Evolutionary conservation across 345 rosid genomes (phyloP), one percentile per base, ranked within the genome.

Genomic region (Draba incana): DNA sequence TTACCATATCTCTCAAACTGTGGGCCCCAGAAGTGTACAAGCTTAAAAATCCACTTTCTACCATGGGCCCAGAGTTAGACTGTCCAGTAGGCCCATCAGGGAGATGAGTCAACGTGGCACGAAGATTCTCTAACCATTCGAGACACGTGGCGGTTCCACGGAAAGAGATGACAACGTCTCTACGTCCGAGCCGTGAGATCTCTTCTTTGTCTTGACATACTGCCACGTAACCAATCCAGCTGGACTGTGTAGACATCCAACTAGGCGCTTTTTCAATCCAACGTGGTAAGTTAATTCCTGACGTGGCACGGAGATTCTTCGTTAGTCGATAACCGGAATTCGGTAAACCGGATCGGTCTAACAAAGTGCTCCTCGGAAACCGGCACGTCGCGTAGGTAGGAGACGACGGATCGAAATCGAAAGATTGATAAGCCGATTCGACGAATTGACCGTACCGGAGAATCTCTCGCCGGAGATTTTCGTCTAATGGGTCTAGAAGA

Each of bases 161-260:
- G 15, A 55, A 81, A 1, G 99, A 83, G 63, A 94, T 88, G 54
- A 94, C 90, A 2, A 91, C 80, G 61, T 94, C 99, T 62, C 99
- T 80, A 31, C 99, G 76, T 4, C 99, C 99, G 0, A 88, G 85
- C 70, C 96, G 79, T 3, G 89, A 76, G 58, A 94, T 91, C 79
- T 87, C 92, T 0, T 84, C 85, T 28, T 82, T 85, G 72, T 94
- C 85, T 16, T 81, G 81, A 57, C 96, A 94, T 0, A 94, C 95
- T 10, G 96, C 99, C 64, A 88, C 96, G 82, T 85, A 94, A 9
- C 99, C 99, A 10, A 94, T 89, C 99, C 99, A 94, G 75, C 96
- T 91, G 57, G 97, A 87, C 71, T 72, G 86, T 0, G 77, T 82
- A 44, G 82, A 66, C 77, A 85, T 48, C 97, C 99, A 86, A 27